These are phyloP conservation scores for Kockovaella imperatae DNA, from an alignment of 768 basidiomycete species.

Conservation along the genomic window DNA sequence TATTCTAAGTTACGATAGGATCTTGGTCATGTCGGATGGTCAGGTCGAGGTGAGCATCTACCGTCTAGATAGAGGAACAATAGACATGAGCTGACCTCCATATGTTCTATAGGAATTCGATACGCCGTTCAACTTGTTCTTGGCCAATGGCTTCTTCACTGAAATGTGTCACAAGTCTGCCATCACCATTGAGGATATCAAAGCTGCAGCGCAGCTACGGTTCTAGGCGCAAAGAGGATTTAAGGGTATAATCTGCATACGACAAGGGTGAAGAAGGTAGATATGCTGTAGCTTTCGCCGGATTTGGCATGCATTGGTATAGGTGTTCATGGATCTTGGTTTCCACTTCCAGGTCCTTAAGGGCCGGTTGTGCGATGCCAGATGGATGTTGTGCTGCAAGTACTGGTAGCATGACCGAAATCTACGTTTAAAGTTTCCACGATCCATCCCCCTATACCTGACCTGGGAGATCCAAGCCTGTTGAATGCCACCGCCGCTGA, in stretches of 20 bases:
- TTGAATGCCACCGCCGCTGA: too few relatives aligned
- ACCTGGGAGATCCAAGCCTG: too few relatives aligned
- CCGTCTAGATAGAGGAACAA: background rate
- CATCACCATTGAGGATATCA: slow-evolving; percentile 65
- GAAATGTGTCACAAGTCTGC: slow-evolving; percentile 80
- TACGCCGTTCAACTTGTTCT: slow-evolving; percentile 61
- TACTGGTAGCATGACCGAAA: too few relatives aligned
- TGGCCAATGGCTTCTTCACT: slow-evolving; percentile 62
- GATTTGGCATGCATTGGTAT: too few relatives aligned
- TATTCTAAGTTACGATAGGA: slow-evolving; percentile 78
- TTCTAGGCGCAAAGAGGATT: background rate
- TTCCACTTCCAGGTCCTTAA: too few relatives aligned
- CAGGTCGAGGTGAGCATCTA: slow-evolving; percentile 55
- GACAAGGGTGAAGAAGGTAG: background rate
- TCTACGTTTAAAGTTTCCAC: too few relatives aligned
- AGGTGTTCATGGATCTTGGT: too few relatives aligned
- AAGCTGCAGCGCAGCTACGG: slow-evolving; percentile 7
- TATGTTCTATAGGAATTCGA: slow-evolving; percentile 58
- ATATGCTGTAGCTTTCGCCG: too few relatives aligned
- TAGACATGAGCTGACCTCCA: slow-evolving; percentile 20
- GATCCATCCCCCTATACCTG: too few relatives aligned
- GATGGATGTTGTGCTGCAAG: too few relatives aligned
- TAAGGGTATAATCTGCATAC: background rate
- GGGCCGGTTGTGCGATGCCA: too few relatives aligned
- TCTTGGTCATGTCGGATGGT: slow-evolving; percentile 79